Evolutionary conservation across 1,139 yeast genomes (phyloP).

Genomic region (Scheffersomyces insectosa): DNA sequence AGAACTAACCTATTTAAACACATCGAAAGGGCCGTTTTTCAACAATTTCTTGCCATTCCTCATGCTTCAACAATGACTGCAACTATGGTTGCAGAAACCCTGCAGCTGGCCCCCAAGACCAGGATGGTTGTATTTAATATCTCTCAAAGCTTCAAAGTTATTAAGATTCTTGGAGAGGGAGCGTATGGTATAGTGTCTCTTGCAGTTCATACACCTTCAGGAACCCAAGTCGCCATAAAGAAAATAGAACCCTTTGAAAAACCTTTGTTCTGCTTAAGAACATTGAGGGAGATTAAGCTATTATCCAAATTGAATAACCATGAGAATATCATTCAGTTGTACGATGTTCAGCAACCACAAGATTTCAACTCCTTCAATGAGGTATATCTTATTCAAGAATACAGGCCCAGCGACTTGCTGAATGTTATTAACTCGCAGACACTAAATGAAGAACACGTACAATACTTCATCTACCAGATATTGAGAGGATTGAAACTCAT

Average conservation of each 20-base stretch:
- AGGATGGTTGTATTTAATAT: slow-evolving; percentile 20
- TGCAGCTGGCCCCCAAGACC: no score
- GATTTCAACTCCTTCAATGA: slow-evolving; percentile 51
- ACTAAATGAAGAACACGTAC: slow-evolving; percentile 65
- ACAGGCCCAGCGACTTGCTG: slow-evolving; percentile 70
- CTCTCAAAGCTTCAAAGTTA: slow-evolving; percentile 34
- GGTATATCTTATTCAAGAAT: slow-evolving; percentile 69
- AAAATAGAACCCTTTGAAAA: slow-evolving; percentile 43
- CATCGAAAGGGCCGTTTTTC: no score
- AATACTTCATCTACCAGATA: slow-evolving; percentile 80
- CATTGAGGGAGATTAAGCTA: slow-evolving; percentile 43
- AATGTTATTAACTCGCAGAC: slow-evolving; percentile 54
- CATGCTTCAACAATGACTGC: no score
- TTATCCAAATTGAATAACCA: slow-evolving; percentile 37
- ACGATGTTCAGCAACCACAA: slow-evolving; percentile 40
- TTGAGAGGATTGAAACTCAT: slow-evolving; percentile 91
- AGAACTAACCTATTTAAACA: no score
- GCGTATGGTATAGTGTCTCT: slow-evolving; percentile 48
- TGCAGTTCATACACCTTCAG: slow-evolving; percentile 41
- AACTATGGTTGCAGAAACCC: no score
- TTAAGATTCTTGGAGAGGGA: slow-evolving; percentile 47
- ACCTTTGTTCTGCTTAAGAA: slow-evolving; percentile 38
- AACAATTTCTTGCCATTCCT: no score
- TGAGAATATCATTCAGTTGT: slow-evolving; percentile 41
- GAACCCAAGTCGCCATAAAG: slow-evolving; percentile 43